These are phyloP conservation scores for Moesziomyces parantarcticus DNA, from an alignment of 1,284 basidiomycete species.

Conservation along the genomic window DNA sequence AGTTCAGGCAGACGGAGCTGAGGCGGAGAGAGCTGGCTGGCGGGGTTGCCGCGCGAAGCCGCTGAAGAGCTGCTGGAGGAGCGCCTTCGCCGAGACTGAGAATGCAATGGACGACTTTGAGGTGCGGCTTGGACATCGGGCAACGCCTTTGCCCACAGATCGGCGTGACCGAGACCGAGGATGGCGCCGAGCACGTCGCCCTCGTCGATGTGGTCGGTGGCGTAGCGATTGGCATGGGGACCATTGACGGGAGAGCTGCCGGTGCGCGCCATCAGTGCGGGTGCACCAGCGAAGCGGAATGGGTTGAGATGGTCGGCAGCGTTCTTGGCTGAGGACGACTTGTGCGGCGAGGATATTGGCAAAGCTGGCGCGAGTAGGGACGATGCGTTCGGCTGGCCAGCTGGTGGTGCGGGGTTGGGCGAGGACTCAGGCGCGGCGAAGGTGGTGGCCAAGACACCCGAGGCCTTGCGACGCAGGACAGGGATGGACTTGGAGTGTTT, in stretches of 20 bases:
- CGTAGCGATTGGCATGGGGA: slow-evolving; percentile 25
- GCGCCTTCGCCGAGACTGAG: slow-evolving; percentile 5
- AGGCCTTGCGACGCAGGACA: slow-evolving; percentile 42
- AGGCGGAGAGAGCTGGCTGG: slow-evolving; percentile 3
- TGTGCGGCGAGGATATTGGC: slow-evolving; percentile 12
- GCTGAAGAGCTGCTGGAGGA: slow-evolving; percentile 28
- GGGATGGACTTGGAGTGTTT: slow-evolving; percentile 53
- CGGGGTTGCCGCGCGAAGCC: not conserved
- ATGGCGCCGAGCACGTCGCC: slow-evolving; percentile 62
- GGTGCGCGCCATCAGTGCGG: slow-evolving; percentile 26
- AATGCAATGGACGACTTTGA: not conserved
- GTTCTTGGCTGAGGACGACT: slow-evolving; percentile 2
- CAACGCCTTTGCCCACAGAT: slow-evolving; percentile 22
- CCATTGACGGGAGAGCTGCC: slow-evolving; percentile 44
- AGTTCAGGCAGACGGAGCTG: slow-evolving; percentile 34
- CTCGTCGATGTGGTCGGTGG: slow-evolving; percentile 37
- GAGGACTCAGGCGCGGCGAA: not conserved
- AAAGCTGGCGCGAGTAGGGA: slow-evolving; percentile 1
- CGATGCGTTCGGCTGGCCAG: not conserved
- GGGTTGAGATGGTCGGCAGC: slow-evolving; percentile 2
- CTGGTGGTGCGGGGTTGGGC: not conserved
- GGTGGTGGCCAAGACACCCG: slow-evolving; percentile 13
- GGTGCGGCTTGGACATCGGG: not conserved
- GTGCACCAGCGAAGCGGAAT: not conserved
- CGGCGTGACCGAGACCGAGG: slow-evolving; percentile 50